Conservation (phyloP, 2,329 filamentous ascomycete species). For the Spiromastix sp. region DNA sequence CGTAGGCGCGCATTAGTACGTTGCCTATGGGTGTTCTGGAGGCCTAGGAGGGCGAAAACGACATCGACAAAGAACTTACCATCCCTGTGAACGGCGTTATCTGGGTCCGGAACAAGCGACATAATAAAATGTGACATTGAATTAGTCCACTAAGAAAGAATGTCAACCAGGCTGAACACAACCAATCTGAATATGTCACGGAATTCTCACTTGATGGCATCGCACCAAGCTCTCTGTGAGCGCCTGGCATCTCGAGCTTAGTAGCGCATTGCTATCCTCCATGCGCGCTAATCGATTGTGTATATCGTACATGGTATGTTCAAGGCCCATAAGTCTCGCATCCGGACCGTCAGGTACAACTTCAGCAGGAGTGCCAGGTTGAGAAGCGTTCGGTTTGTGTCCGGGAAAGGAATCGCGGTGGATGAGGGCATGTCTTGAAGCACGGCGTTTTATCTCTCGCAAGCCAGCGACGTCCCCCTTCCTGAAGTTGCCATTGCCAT, state of each 20-base stretch:
- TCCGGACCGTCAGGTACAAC: constrained; percentile 72
- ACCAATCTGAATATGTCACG: not conserved
- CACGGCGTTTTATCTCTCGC: constrained; percentile 88
- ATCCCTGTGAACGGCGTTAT: constrained; percentile 70
- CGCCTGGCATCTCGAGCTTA: constrained; percentile 71
- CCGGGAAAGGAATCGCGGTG: constrained; percentile 80
- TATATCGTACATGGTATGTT: constrained; percentile 75
- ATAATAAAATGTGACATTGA: constrained; percentile 70
- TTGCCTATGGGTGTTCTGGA: no score
- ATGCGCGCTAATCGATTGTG: constrained; percentile 64
- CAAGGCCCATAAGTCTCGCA: constrained; percentile 60
- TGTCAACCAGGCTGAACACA: constrained; percentile 1
- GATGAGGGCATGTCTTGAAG: constrained; percentile 84
- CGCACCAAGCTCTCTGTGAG: constrained; percentile 71
- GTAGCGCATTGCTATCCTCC: constrained; percentile 70
- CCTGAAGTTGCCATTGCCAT: constrained; percentile 95
- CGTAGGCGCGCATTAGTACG: constrained; percentile 7
- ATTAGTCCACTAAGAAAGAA: constrained; percentile 58
- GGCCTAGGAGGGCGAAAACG: no score
- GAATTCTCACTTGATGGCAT: constrained; percentile 52
- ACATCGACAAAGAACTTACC: constrained; percentile 59
- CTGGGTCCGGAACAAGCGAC: constrained; percentile 61
- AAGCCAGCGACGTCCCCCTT: constrained; percentile 83
- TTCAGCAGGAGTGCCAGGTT: constrained; percentile 77
- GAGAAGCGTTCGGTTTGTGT: constrained; percentile 63